These are phyloP conservation scores for Vitis hybrid DNA, from an alignment of 177 flowering plant genomes.

Conservation along the genomic window DNA sequence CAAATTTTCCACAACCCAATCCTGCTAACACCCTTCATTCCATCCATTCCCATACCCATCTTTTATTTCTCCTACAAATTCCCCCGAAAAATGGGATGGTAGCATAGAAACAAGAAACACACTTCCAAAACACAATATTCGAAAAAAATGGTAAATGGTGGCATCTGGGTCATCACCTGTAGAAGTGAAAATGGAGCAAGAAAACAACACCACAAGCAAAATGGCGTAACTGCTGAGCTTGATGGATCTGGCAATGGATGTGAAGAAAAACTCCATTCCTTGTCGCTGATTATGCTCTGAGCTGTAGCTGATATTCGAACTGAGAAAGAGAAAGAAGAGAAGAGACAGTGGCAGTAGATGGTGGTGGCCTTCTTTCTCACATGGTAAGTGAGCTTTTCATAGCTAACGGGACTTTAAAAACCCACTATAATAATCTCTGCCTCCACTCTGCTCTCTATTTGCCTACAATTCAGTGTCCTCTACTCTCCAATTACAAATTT, in stretches of 20 bases:
- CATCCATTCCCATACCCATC: not conserved
- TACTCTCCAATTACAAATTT: too few relatives aligned
- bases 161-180: constrained; percentile 38
- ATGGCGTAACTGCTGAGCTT: constrained; percentile 29
- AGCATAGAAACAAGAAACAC: not conserved
- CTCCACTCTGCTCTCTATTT: too few relatives aligned
- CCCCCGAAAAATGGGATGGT: not conserved
- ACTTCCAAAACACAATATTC: not conserved
- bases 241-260: constrained; percentile 20
- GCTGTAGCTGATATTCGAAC: not conserved
- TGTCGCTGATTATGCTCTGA: constrained; percentile 13
- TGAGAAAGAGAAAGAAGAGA: too few relatives aligned
- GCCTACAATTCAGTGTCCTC: too few relatives aligned
- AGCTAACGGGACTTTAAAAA: too few relatives aligned
- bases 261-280: constrained; percentile 27
- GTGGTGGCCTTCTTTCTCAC: too few relatives aligned
- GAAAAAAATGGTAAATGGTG: not conserved
- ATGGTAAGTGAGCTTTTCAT: too few relatives aligned
- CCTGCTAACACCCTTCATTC: not conserved
- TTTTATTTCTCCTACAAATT: not conserved
- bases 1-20: not conserved
- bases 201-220: constrained; percentile 39
- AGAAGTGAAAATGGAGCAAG: constrained; percentile 47
- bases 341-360: too few relatives aligned
- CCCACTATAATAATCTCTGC: too few relatives aligned